Evolutionary conservation across 208 protist species (phyloP), one percentile per base, ranked within the genome.

Genomic region (Acanthamoeba castellanii): DNA sequence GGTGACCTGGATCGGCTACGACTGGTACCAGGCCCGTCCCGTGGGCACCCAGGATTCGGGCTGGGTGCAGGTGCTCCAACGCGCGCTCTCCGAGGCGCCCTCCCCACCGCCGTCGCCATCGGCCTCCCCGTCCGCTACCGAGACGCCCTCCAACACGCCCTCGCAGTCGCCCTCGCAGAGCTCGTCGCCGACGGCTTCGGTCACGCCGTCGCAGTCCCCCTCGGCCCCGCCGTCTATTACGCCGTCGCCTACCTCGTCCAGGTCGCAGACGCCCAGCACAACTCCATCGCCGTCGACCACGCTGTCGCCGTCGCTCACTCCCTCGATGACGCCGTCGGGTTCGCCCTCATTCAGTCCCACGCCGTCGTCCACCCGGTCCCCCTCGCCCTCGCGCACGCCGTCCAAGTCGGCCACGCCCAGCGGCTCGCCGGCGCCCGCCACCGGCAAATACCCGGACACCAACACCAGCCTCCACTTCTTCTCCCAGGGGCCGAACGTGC

Each of bases 1-100:
- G 32, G 52, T 87, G 16, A 87, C 78, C 27, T 87, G 78, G 78
- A 55, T 87, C 50, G 78, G 78, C n/a, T 87, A 64, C 50, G 78
- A 87, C 18, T 87, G 78, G 78, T 87, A 87, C 32, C 78, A 87
- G 78, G 78, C 78, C 47, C 42, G 78, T 0, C 78, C 78, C 25
- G 52, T 87, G 13, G 78, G 78, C 52, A 64, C 50, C 8, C 78
- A 87, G 50, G 78, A 87, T n/a, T 18, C 47, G 11, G 78, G 78
- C 20, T 87, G 78, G 78, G 16, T 87, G 50, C 50, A 61, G 42
- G n/a, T 87, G 0, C 78, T 87, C 3, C 78, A 25, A 0, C 4
- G 14, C n/a, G 78, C 78, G 14, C 20, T 87, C 9, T 7, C 13
- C 5, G 78, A 87, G 52, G 78, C 78, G 7, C 78, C 78, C 6